phyloP scores from a whole-genome alignment of 257 asterid genomes.

The Marsdenia floribunda region DNA sequence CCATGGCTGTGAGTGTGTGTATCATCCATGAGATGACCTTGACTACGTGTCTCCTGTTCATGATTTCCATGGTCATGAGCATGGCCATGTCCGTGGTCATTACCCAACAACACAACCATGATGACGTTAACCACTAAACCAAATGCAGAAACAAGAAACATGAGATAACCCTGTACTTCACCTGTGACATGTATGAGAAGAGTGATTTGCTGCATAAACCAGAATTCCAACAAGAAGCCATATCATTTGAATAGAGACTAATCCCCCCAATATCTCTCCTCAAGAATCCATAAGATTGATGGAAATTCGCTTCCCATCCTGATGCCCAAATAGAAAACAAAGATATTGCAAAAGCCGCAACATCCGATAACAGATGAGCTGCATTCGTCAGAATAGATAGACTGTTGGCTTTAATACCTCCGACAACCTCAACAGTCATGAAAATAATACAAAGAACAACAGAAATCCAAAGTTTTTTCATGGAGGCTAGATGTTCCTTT shows the following conservation, averaged over 20 bases:
- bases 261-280: constrained; percentile 76
- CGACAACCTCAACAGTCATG: constrained; percentile 73
- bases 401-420: constrained; percentile 87
- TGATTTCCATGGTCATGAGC: no score
- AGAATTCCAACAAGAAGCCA: constrained; percentile 96
- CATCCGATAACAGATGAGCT: constrained; percentile 82
- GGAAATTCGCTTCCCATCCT: constrained; percentile 94
- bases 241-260: constrained; percentile 80
- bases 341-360: constrained; percentile 92
- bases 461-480: constrained; percentile 60
- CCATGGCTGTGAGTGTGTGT: no score
- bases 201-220: constrained; percentile 71
- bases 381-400: constrained; percentile 83
- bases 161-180: constrained; percentile 74
- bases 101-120: no score
- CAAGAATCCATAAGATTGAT: constrained; percentile 90
- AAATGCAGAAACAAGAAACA: no score
- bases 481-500: constrained; percentile 64
- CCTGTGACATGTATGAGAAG: constrained; percentile 51
- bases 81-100: no score
- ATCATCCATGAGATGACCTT: no score
- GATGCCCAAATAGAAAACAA: constrained; percentile 89
- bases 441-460: constrained; percentile 61
- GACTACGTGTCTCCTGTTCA: no score
- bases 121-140: constrained; percentile 73